Conservation (phyloP, 1,139 yeast species). For the Hyphopichia pseudoburtonii region DNA sequence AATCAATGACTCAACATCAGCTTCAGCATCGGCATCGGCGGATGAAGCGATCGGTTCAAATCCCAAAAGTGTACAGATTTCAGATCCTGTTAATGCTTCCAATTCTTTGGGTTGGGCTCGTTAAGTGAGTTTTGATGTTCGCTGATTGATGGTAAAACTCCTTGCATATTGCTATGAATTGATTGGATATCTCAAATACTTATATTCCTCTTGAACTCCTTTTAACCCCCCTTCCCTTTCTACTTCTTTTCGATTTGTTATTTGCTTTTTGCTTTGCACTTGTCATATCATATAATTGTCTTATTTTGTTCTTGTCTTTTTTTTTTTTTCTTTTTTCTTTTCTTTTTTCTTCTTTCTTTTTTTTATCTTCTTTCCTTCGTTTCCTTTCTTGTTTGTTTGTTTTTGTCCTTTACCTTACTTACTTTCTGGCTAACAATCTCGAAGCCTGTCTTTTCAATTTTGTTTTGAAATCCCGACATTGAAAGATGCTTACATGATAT, state of each 20-base stretch:
- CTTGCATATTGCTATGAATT: neutral
- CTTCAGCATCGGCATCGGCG: conserved; percentile 12
- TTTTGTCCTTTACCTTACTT: neutral
- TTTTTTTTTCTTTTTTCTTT: neutral
- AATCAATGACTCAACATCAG: conserved; percentile 17
- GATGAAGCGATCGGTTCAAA: conserved; percentile 10
- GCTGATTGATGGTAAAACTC: neutral
- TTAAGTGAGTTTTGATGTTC: conserved; percentile 8
- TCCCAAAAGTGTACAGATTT: conserved; percentile 31
- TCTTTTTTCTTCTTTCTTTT: neutral
- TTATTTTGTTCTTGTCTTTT: neutral
- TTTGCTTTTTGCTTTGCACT: too few species aligned
- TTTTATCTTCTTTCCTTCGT: neutral
- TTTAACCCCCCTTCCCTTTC: too few species aligned
- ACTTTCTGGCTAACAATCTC: too few species aligned
- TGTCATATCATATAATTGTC: too few species aligned
- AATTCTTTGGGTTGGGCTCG: conserved; percentile 49
- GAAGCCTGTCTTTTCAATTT: conserved; percentile 1
- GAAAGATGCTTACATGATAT: neutral
- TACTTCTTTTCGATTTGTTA: too few species aligned
- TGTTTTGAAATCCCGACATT: conserved; percentile 2
- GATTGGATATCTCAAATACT: too few species aligned
- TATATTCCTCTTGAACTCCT: too few species aligned
- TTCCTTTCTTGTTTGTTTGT: neutral
- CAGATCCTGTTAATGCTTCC: conserved; percentile 47